Percentiles rank a stretch among this genome's conserved stretches.
Evolutionary conservation across 495 filamentous ascomycete genomes (phyloP).

Genomic region (Haplographium delicatum): DNA sequence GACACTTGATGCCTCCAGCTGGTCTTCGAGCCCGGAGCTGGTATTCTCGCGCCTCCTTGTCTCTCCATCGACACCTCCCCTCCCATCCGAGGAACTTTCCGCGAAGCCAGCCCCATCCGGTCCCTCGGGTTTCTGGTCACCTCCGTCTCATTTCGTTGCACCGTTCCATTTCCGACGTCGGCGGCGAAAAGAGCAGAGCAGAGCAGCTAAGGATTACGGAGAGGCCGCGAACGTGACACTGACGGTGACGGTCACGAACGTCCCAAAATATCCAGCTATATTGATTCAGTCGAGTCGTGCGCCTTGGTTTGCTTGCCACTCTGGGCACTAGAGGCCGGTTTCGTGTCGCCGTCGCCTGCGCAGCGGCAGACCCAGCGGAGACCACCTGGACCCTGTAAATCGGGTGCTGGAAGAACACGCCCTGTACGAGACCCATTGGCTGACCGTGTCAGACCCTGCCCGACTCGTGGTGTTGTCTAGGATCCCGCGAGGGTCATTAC

Average conservation of each 20-base stretch:
- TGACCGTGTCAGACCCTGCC: no score
- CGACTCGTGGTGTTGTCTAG: background rate
- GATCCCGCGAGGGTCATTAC: no score
- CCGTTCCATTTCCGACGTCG: background rate
- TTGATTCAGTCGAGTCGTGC: slow-evolving; percentile 13
- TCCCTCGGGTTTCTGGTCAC: no score
- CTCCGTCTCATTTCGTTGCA: background rate
- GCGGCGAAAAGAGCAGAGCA: background rate
- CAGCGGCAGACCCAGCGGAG: slow-evolving; percentile 3
- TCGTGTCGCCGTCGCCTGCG: slow-evolving; percentile 4
- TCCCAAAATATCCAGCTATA: no score
- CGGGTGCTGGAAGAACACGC: slow-evolving; percentile 12
- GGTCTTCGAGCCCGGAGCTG: no score
- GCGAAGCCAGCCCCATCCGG: no score
- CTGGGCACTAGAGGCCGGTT: background rate
- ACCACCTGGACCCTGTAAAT: slow-evolving; percentile 13
- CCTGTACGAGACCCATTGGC: slow-evolving; percentile 4
- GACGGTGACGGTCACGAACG: no score
- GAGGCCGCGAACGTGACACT: background rate
- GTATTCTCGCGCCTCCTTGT: no score
- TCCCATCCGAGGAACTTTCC: no score
- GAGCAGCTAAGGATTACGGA: background rate
- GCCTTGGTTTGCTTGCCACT: slow-evolving; percentile 17
- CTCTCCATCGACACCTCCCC: no score
- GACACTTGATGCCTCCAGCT: no score